Conservation (phyloP, 805 yeast genomes). For the Pichia phayaonensis region DNA sequence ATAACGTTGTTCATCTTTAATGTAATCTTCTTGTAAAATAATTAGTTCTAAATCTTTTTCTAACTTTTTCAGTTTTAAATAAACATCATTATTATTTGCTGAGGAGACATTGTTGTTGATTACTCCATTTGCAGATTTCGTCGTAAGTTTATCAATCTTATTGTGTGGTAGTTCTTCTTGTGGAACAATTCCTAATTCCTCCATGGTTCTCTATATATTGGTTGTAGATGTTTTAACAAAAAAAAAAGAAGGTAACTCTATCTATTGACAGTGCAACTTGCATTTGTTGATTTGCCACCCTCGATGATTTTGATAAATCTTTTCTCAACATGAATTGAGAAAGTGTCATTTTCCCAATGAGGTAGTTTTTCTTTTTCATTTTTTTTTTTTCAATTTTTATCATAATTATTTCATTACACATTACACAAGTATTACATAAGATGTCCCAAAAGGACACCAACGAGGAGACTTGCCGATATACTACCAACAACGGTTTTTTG, state of each 20-base stretch:
- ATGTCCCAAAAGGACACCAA: background rate
- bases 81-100: slow-evolving; percentile 51
- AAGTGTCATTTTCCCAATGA: background rate
- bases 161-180: slow-evolving; percentile 11
- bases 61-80: slow-evolving; percentile 75
- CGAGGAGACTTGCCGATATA: background rate
- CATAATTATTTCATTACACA: background rate
- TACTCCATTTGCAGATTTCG: slow-evolving; percentile 12
- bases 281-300: background rate
- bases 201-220: slow-evolving; percentile 39
- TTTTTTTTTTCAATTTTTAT: too few species aligned
- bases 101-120: slow-evolving; percentile 11
- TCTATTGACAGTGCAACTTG: background rate
- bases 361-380: background rate
- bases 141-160: slow-evolving; percentile 10
- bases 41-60: slow-evolving; percentile 86
- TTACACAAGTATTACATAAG: background rate
- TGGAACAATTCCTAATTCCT: slow-evolving; percentile 50
- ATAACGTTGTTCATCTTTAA: slow-evolving; percentile 97
- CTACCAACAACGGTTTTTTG: background rate
- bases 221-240: background rate
- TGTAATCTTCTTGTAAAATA: slow-evolving; percentile 87
- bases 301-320: background rate
- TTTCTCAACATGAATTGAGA: background rate
- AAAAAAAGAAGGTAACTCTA: background rate